Evolutionary conservation across 331 rosid species (phyloP), one percentile per base, ranked within the genome.

Genomic region (Stylosanthes scabra): DNA sequence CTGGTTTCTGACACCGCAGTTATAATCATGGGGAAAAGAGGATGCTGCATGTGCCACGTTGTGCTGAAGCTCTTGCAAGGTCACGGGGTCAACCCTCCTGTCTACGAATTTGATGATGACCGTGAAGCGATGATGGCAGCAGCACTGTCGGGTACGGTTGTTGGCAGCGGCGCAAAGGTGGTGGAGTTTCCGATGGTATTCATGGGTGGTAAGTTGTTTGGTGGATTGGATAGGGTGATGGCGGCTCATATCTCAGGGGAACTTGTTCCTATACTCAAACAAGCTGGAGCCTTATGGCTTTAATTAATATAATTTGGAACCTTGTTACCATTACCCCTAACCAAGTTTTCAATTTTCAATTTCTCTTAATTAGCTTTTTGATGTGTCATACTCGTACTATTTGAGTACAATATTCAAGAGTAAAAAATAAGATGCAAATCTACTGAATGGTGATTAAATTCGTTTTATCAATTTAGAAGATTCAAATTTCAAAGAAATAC

Each of bases 271-370:
- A 71, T 85, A 9, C 65, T 88, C 40, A 88, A 82, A 58, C 62
- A 84, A 11, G 93, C 89, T 4, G 93, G 93, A 2, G 93, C 93
- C 74, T 69, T 88, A 55, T 88, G 93, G 93, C 93, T 88, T 52
- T 87, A 81, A 87, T 20, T 20, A 20, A 20, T 20, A 1, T 20
- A 20, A n/a, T n/a, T n/a, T n/a, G n/a, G n/a, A n/a, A n/a, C n/a
- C n/a, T n/a, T n/a, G n/a, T n/a, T n/a, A n/a, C n/a, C n/a, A n/a
- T n/a, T n/a, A n/a, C n/a, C n/a, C n/a, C n/a, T n/a, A n/a, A n/a
- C n/a, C n/a, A n/a, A n/a, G n/a, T n/a, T n/a, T n/a, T n/a, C n/a
- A n/a, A n/a, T n/a, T n/a, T n/a, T n/a, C n/a, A n/a, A n/a, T n/a
- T n/a, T n/a, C n/a, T n/a, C n/a, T n/a, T n/a, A n/a, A n/a, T n/a